phyloP scores from a whole-genome alignment of 768 basidiomycete genomes.

The Daedaleopsis sinensis region DNA sequence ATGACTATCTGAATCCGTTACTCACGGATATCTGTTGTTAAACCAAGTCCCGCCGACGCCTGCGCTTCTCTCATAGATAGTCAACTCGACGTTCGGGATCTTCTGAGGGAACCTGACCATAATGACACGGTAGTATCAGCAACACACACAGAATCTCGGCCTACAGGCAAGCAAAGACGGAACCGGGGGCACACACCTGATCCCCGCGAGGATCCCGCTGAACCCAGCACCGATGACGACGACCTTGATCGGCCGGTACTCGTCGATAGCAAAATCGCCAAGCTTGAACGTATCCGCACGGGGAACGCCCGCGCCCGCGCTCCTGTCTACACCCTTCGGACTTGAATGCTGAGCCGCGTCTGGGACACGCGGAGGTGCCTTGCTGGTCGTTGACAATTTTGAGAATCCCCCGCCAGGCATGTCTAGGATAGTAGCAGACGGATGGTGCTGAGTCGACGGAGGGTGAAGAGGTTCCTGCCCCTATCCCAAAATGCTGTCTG shows the following conservation, averaged over 20 bases:
- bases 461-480: too few species aligned
- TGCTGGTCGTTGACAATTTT: too few species aligned
- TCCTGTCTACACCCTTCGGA: too few species aligned
- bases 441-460: too few species aligned
- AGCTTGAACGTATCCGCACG: constrained; percentile 25
- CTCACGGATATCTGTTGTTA: constrained; percentile 49
- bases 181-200: constrained; percentile 47
- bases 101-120: constrained; percentile 6
- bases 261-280: constrained; percentile 54
- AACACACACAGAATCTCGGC: too few species aligned
- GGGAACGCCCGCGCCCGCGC: too few species aligned
- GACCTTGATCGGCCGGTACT: constrained; percentile 55
- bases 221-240: constrained; percentile 62
- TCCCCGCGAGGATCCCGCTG: constrained; percentile 61
- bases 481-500: too few species aligned
- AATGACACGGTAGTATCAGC: too few species aligned
- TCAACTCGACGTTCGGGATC: constrained; percentile 52
- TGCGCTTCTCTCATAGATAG: constrained; percentile 42
- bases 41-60: constrained; percentile 63
- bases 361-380: too few species aligned
- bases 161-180: constrained; percentile 9
- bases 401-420: too few species aligned
- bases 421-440: too few species aligned
- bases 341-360: too few species aligned
- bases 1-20: neutral